Evolutionary conservation across 768 basidiomycete species (phyloP).

Genomic region (Pholiota molesta): DNA sequence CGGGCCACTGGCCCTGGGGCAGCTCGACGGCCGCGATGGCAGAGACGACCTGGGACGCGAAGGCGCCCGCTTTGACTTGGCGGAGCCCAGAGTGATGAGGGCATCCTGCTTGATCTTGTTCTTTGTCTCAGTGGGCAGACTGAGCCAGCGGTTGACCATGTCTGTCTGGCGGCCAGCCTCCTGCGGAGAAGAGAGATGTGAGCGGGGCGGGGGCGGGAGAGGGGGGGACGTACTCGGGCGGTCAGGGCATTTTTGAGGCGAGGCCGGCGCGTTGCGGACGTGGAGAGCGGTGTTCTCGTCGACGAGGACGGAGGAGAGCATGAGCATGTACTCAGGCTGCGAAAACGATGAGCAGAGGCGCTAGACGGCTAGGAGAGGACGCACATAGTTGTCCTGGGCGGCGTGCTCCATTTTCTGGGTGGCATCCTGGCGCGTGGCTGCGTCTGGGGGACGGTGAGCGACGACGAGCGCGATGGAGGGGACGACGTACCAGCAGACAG

Average conservation of each 20-base stretch:
- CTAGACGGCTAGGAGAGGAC: constrained; percentile 32
- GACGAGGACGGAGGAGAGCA: constrained; percentile 83
- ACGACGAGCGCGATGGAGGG: constrained; percentile 25
- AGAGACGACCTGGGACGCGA: constrained; percentile 91
- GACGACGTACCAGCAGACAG: constrained; percentile 78
- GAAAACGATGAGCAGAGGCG: constrained; percentile 25
- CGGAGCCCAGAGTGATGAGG: constrained; percentile 80
- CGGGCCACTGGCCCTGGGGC: constrained; percentile 84
- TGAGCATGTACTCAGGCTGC: constrained; percentile 91
- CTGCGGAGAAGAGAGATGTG: constrained; percentile 42
- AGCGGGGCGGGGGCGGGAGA: constrained; percentile 14
- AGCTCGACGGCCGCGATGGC: constrained; percentile 95
- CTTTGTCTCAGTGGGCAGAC: constrained; percentile 67
- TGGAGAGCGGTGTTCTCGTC: constrained; percentile 72
- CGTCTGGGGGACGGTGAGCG: constrained; percentile 55
- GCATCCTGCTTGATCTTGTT: constrained; percentile 87
- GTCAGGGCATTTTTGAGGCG: constrained; percentile 95
- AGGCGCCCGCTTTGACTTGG: constrained; percentile 75
- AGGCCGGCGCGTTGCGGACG: constrained; percentile 94
- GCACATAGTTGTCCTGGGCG: constrained; percentile 86
- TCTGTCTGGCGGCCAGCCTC: constrained; percentile 76
- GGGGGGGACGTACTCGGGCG: constrained; percentile 71
- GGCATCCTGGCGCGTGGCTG: constrained; percentile 88
- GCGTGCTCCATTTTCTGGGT: constrained; percentile 88
- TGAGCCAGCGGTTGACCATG: constrained; percentile 80